Conservation (phyloP, 768 basidiomycete genomes). For the Tremella mesenterica region DNA sequence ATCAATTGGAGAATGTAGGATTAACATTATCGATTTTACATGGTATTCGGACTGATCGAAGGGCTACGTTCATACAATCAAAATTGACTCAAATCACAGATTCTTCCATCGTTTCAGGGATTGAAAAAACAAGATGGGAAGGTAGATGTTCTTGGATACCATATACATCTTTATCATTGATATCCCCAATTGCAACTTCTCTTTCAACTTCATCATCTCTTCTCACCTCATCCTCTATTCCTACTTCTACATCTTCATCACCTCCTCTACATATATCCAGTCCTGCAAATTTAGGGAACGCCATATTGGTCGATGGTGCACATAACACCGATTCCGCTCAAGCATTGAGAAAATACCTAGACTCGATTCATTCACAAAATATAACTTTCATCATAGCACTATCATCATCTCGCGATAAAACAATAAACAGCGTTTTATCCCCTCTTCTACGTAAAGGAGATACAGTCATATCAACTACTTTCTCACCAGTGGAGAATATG, state of each 20-base stretch:
- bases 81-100: constrained; percentile 47
- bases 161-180: too few species aligned
- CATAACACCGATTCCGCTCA: constrained; percentile 76
- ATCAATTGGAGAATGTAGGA: constrained; percentile 79
- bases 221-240: too few species aligned
- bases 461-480: constrained; percentile 35
- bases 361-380: constrained; percentile 32
- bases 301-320: constrained; percentile 78
- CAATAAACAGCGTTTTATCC: constrained; percentile 59
- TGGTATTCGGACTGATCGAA: constrained; percentile 50
- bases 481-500: constrained; percentile 70
- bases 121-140: constrained; percentile 60
- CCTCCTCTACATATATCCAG: too few species aligned
- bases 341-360: constrained; percentile 60
- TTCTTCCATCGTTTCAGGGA: constrained; percentile 53
- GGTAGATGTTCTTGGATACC: constrained; percentile 65
- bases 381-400: constrained; percentile 69
- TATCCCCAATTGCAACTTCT: neutral
- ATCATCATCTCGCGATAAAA: constrained; percentile 80
- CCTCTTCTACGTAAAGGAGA: constrained; percentile 55
- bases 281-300: constrained; percentile 38
- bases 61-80: constrained; percentile 27
- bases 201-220: too few species aligned
- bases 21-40: constrained; percentile 59
- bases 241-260: too few species aligned